These are phyloP conservation scores for Daldinia loculata DNA, from an alignment of 495 filamentous ascomycete genomes.

Conservation along the genomic window DNA sequence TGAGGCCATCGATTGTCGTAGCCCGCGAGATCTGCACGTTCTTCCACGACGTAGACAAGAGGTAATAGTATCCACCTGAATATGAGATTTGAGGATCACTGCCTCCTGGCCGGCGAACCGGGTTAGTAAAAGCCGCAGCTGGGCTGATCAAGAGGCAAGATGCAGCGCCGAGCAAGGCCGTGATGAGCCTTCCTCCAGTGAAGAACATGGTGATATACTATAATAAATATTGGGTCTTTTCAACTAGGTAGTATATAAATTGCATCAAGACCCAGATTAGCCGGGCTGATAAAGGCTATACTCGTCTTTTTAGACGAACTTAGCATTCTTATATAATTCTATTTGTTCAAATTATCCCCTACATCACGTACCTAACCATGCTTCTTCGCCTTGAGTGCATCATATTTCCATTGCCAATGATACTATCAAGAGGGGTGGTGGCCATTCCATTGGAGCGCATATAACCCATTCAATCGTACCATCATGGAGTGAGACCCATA, in stretches of 20 bases:
- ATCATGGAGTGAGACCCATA: conserved; percentile 1
- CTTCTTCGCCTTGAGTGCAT: neutral
- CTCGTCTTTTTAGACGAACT: neutral
- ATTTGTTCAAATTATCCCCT: neutral
- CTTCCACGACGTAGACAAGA: conserved; percentile 58
- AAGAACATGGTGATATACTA: conserved; percentile 21
- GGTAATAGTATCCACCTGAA: conserved; percentile 62
- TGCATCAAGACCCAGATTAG: neutral
- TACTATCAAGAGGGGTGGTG: neutral
- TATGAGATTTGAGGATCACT: conserved; percentile 60
- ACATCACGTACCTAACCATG: neutral
- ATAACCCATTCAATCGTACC: neutral
- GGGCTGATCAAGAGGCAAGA: conserved; percentile 27
- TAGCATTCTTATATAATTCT: neutral
- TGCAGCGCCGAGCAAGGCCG: conserved; percentile 12
- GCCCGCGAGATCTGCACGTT: conserved; percentile 60
- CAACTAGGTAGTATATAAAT: neutral
- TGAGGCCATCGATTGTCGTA: conserved; percentile 58
- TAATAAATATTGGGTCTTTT: neutral
- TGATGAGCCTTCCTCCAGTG: conserved; percentile 3
- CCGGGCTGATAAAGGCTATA: neutral
- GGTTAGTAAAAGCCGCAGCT: conserved; percentile 47
- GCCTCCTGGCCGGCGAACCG: conserved; percentile 45
- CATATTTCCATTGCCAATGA: neutral
- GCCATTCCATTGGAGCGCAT: conserved; percentile 26